Base-by-base conservation (phyloP, 169 alveolate species). In the Plasmodium malariae region DNA sequence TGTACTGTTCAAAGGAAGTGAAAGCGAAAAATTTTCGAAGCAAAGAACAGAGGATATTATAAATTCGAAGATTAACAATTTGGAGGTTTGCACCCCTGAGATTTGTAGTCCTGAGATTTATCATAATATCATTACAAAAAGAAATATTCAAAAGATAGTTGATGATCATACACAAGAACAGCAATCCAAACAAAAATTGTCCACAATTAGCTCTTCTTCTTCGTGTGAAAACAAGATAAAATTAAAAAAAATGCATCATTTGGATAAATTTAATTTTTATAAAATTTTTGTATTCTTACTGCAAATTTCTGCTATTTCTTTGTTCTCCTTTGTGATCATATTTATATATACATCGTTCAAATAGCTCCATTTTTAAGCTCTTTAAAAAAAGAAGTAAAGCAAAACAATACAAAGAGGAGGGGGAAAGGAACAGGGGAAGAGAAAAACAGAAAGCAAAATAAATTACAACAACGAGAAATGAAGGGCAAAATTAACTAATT, bases 61-160 rank as follows among this genome's bases (percentile, higher is more conserved):
- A 3, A 19, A 17, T 57, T 57, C 68, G 9, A n/a, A n/a, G n/a
- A n/a, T n/a, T n/a, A n/a, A n/a, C n/a, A n/a, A n/a, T n/a, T n/a
- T n/a, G n/a, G n/a, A n/a, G n/a, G n/a, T n/a, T n/a, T n/a, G n/a
- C 17, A 21, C 1, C 4, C 3, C 17, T 14, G 65, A 24, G n/a
- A 9, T 3, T 12, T 14, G 49, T 17, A 72, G 28, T n/a, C n/a
- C 40, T 17, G 83, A 80, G 49, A 65, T 80, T 2, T 65, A 65
- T 30, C 6, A 80, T 24, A 34, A 65, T 28, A 80, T 80, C 28
- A 57, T 80, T 63, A 19, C 76, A 32, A 63, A 80, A 57, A 80
- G 90, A 59, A 80, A 80, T 80, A 80, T 80, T 7, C 43, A 80
- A 80, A 80, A 65, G 1, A 55, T 73, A 55, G 7, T 73, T 32